Evolutionary conservation across 2,329 filamentous ascomycete genomes (phyloP).

Genomic region (Ophiocordyceps camponoti-saundersi): DNA sequence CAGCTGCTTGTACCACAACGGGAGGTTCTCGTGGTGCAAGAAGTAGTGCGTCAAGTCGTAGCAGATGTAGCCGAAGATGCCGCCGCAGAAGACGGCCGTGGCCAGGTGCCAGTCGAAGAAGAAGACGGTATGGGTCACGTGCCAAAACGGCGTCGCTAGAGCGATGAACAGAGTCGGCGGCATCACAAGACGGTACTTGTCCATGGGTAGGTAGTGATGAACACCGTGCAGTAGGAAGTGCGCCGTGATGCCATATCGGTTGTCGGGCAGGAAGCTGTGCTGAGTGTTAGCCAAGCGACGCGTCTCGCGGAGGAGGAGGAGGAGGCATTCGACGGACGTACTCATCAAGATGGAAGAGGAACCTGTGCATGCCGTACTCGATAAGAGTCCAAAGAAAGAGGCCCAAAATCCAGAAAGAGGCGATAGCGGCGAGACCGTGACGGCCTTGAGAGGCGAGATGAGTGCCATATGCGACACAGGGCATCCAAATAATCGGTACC

Average conservation of each 20-base stretch:
- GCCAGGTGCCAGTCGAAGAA: slow-evolving; percentile 73
- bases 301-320: background rate
- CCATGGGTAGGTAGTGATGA: slow-evolving; percentile 99
- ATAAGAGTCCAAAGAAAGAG: slow-evolving; percentile 73
- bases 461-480: slow-evolving; percentile 59
- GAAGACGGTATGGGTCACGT: slow-evolving; percentile 69
- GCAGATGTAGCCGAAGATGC: slow-evolving; percentile 87
- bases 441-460: slow-evolving; percentile 48
- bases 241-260: slow-evolving; percentile 65
- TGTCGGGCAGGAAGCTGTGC: slow-evolving; percentile 69
- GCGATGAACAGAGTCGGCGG: slow-evolving; percentile 73
- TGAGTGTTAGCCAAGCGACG: background rate
- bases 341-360: slow-evolving; percentile 86
- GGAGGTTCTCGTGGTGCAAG: slow-evolving; percentile 86
- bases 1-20: slow-evolving; percentile 72
- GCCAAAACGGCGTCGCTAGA: slow-evolving; percentile 83
- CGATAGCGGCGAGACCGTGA: slow-evolving; percentile 25
- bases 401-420: slow-evolving; percentile 51
- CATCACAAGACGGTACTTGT: slow-evolving; percentile 94
- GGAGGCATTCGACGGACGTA: slow-evolving; percentile 41
- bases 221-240: slow-evolving; percentile 95
- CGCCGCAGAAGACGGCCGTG: slow-evolving; percentile 66
- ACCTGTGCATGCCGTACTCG: slow-evolving; percentile 79
- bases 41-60: slow-evolving; percentile 99
- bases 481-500: slow-evolving; percentile 70